Evolutionary conservation across 495 filamentous ascomycete genomes (phyloP), one percentile per base, ranked within the genome.

Genomic region (Parathielavia appendiculata): DNA sequence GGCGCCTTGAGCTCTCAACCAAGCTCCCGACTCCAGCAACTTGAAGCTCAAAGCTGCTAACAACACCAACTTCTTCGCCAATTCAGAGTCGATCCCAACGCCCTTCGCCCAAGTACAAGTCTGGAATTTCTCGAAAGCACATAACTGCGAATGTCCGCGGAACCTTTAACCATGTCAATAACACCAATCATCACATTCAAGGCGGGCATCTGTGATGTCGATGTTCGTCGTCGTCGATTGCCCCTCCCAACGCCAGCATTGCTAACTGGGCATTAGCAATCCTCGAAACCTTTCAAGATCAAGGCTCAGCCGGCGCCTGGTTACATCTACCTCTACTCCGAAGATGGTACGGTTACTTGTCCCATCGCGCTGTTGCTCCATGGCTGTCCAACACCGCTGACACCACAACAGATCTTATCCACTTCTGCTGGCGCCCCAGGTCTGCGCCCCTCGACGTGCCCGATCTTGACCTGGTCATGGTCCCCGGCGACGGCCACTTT

Each of bases 141-240:
- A 54, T 20, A 54, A 34, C 30, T 30, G 30, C 56, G 12, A 12
- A 17, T 9, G 10, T 5, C 32, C 17, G 5, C 48, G 0, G 6
- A 51, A 43, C 46, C 43, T 5, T 30, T 57, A 61, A 76, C 35
- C 45, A 95, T 95, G 91, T 89, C 90, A 55, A 84, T 86, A 76
- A 72, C 75, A 60, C 92, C 91, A 32, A 81, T 96, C 66, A 91
- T 99, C 68, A 95, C 91, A 5, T 97, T 99, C 80, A 97, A 96
- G 81, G 95, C 92, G 62, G 95, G 95, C 70, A 83, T 82, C 72
- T 99, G 95, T 75, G 84, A 91, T 20, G 69, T 95, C 50, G 82
- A 90, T 74, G 92, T 97, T 75, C 64, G 87, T 80, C 50, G 51
- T 49, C 61, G 40, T 56, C 30, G 50, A 22, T 58, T 45, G 36